phyloP scores from a whole-genome alignment of 2,329 filamentous ascomycete species.

The Raffaelea arxii region DNA sequence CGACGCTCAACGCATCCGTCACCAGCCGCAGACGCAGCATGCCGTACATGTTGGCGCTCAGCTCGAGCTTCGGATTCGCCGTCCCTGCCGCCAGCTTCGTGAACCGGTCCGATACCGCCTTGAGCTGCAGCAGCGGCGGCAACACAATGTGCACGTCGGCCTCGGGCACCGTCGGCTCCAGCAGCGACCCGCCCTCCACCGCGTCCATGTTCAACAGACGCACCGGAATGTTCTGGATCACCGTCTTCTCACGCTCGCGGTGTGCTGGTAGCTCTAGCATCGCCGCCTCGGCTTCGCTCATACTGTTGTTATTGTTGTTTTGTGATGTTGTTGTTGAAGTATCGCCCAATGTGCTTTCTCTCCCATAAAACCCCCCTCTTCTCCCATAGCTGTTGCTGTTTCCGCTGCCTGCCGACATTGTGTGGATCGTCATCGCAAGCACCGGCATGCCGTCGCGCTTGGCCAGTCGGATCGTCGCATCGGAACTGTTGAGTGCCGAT shows the following conservation, averaged over 20 bases:
- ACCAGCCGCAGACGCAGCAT: slow-evolving; percentile 68
- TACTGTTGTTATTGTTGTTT: background rate
- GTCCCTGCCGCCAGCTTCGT: slow-evolving; percentile 56
- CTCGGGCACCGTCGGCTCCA: slow-evolving; percentile 83
- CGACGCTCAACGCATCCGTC: slow-evolving; percentile 77
- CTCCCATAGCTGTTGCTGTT: slow-evolving; percentile 20
- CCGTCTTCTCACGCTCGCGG: slow-evolving; percentile 76
- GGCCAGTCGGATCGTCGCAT: slow-evolving; percentile 78
- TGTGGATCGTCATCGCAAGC: slow-evolving; percentile 81
- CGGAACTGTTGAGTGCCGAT: slow-evolving; percentile 72
- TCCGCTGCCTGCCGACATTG: slow-evolving; percentile 43
- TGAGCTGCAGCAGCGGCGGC: slow-evolving; percentile 77
- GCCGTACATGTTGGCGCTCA: slow-evolving; percentile 93
- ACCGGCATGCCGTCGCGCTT: slow-evolving; percentile 85
- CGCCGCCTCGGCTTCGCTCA: slow-evolving; percentile 21
- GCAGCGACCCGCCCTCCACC: slow-evolving; percentile 87
- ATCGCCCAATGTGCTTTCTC: slow-evolving; percentile 28
- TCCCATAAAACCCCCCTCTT: slow-evolving; percentile 23
- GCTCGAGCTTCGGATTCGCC: slow-evolving; percentile 59
- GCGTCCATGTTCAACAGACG: slow-evolving; percentile 74
- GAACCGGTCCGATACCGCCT: slow-evolving; percentile 90
- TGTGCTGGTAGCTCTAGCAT: slow-evolving; percentile 46
- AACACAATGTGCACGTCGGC: slow-evolving; percentile 91
- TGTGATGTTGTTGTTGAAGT: slow-evolving; percentile 18
- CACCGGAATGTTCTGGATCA: slow-evolving; percentile 94